These are phyloP conservation scores for Xylaria longipes DNA, from an alignment of 495 filamentous ascomycete genomes.

Conservation along the genomic window DNA sequence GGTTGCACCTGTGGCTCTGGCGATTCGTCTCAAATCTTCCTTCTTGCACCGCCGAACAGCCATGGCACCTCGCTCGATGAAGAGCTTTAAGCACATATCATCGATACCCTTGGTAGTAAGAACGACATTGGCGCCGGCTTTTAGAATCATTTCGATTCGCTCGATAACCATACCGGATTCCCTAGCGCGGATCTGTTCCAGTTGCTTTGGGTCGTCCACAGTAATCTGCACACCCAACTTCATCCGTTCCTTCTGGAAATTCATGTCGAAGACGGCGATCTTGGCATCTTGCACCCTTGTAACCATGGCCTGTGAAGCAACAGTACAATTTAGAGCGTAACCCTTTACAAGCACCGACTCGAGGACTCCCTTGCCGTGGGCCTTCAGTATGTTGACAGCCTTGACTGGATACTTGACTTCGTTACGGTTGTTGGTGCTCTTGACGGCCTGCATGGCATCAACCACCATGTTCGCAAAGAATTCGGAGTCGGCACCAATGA, in stretches of 20 bases:
- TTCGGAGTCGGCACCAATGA: constrained; percentile 93
- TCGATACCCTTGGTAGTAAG: constrained; percentile 99
- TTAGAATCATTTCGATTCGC: constrained; percentile 95
- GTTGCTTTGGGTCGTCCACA: constrained; percentile 93
- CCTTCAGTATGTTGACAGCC: constrained; percentile 98
- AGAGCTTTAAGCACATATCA: constrained; percentile 91
- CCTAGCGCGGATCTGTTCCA: constrained; percentile 93
- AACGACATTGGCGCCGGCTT: constrained; percentile 95
- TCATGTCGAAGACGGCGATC: constrained; percentile 97
- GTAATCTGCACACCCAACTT: constrained; percentile 98
- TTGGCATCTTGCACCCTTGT: constrained; percentile 92
- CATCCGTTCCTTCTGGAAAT: constrained; percentile 98
- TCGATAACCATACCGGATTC: constrained; percentile 94
- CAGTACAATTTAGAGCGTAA: constrained; percentile 98
- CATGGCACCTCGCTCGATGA: constrained; percentile 95
- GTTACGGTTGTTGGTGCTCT: constrained; percentile 84
- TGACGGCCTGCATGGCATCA: constrained; percentile 95
- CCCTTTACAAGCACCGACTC: constrained; percentile 95
- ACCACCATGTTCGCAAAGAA: constrained; percentile 98
- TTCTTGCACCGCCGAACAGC: constrained; percentile 97
- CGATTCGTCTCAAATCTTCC: constrained; percentile 95
- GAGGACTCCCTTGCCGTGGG: constrained; percentile 88
- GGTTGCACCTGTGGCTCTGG: constrained; percentile 93
- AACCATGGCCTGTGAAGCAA: constrained; percentile 97
- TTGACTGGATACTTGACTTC: constrained; percentile 98